These are phyloP conservation scores for Eucalyptus melliodora DNA, from an alignment of 345 rosid genomes.

Conservation along the genomic window DNA sequence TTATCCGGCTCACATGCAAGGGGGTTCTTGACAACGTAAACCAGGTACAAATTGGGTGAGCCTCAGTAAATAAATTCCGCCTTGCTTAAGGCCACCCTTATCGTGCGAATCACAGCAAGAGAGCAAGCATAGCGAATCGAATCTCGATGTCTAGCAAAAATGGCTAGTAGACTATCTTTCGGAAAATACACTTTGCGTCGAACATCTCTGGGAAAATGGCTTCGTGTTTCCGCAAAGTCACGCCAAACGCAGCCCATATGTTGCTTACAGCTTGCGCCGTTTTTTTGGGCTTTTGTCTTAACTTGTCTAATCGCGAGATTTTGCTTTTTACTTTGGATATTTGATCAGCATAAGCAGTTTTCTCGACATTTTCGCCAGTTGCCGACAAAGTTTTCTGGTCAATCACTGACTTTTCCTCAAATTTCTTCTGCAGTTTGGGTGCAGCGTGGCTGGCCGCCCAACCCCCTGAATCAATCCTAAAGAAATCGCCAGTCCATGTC, in stretches of 20 bases:
- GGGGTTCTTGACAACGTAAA: neutral
- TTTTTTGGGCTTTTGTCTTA: neutral
- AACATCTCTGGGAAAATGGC: neutral
- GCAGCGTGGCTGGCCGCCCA: neutral
- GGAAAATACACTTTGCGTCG: neutral
- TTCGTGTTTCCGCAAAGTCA: neutral
- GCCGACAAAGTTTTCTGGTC: neutral
- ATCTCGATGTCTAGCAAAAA: neutral
- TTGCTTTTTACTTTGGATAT: neutral
- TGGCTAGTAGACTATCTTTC: neutral
- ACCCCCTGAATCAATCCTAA: neutral
- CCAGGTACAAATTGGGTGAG: neutral
- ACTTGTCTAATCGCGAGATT: neutral
- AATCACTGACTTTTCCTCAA: neutral
- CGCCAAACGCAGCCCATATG: neutral
- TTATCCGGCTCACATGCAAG: rapidly evolving
- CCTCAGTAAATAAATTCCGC: neutral
- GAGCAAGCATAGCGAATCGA: neutral
- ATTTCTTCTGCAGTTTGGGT: neutral
- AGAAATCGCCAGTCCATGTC: neutral
- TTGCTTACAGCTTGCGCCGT: neutral
- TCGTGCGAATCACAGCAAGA: neutral
- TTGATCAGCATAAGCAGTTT: neutral
- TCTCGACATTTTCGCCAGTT: neutral
- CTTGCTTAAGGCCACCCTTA: neutral